Evolutionary conservation across 768 basidiomycete species (phyloP), one percentile per base, ranked within the genome.

Genomic region (Psilocybe subaeruginosa): DNA sequence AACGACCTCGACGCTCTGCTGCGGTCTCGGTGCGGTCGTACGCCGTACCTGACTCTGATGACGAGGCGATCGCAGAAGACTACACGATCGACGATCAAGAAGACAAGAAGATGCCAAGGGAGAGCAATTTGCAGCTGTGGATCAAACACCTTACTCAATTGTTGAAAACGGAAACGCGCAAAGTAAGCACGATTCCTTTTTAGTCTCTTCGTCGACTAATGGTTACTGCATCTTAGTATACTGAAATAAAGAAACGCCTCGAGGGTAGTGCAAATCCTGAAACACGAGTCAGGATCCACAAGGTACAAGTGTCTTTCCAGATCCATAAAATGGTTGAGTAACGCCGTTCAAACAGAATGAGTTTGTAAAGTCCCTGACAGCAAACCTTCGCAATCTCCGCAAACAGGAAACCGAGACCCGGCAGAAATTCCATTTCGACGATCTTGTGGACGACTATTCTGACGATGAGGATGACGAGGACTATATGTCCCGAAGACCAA

Each of bases 31-130:
- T 85, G 35, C 81, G 77, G 49, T 90, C 88, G 5, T 92, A 92
- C 69, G 81, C 78, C 3, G 74, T 88, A 14, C 87, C 89, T 1
- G 87, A 87, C 69, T 91, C 89, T 11, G 90, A 91, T 66, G 89
- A 90, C 59, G 90, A 90, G 64, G 76, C 72, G 8, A 84, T 84
- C 6, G 77, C 59, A 17, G 60, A 60, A 47, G 78, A 79, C 45
- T 70, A 76, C 17, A 72, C 47, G 41, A 72, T 72, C 49, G 72
- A 70, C 17, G 70, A 76, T 65, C 69, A 71, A 29, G 72, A 76
- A 57, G 65, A 69, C 37, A 76, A 75, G 66, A 77, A 76, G 68
- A 70, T 69, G 29, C 72, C 68, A 11, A 73, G 70, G 9, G 82
- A 84, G 66, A 79, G 78, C 56, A 74, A 79, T 64, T 72, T 83